Percentiles rank a stretch among this genome's conserved stretches.
Conservation (phyloP, 352 stramenopile species). For the Phytopythium delawarense region DNA sequence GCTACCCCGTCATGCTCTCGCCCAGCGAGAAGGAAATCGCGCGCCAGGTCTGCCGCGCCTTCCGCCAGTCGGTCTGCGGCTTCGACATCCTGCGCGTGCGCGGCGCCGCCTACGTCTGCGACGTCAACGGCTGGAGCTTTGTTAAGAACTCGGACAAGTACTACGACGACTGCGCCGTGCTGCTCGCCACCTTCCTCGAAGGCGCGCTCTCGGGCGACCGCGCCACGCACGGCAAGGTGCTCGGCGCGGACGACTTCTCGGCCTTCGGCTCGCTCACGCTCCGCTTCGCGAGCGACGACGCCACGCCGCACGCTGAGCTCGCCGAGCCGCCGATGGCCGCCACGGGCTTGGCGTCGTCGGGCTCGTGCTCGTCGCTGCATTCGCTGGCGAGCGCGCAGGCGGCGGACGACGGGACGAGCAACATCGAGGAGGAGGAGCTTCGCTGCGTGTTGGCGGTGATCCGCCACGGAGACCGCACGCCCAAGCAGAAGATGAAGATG, state of each 20-base stretch:
- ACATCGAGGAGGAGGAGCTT: conserved; percentile 93
- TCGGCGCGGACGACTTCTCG: conserved; percentile 39
- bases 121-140: conserved; percentile 99
- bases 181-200: conserved; percentile 86
- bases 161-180: conserved; percentile 97
- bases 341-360: background rate
- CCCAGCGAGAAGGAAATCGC: conserved; percentile 98
- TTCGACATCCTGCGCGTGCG: conserved; percentile 98
- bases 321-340: conserved; percentile 47
- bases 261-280: conserved; percentile 65
- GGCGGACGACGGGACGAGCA: conserved; percentile 16
- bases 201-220: conserved; percentile 38
- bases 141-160: conserved; percentile 99
- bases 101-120: conserved; percentile 95
- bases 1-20: conserved; percentile 99
- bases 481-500: conserved; percentile 99
- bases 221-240: conserved; percentile 29
- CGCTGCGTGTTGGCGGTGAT: conserved; percentile 99
- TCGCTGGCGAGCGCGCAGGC: conserved; percentile 1
- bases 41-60: conserved; percentile 79
- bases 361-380: conserved; percentile 16
- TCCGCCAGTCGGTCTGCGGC: conserved; percentile 95
- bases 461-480: conserved; percentile 98
- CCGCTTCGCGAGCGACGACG: conserved; percentile 42
- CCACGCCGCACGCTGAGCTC: conserved; percentile 40